Percentiles rank a stretch among this genome's conserved stretches.
Conservation (phyloP, 495 filamentous ascomycete species). For the Neohortaea acidophila region DNA sequence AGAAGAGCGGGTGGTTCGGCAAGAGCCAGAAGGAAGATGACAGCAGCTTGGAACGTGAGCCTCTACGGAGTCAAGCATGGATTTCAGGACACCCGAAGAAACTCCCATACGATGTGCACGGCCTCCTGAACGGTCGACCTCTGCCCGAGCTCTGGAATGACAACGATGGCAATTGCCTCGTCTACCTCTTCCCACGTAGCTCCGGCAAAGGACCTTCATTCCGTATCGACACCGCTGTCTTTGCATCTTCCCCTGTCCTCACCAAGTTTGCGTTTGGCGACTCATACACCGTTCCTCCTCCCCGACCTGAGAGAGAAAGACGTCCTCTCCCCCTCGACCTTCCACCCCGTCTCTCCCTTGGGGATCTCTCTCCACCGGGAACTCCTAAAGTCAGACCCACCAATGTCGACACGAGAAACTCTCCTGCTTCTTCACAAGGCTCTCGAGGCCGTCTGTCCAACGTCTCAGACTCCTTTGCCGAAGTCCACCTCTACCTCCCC, state of each 20-base stretch:
- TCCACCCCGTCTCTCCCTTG: slow-evolving; percentile 3
- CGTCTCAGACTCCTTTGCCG: slow-evolving; percentile 23
- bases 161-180: slow-evolving; percentile 52
- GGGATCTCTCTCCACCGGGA: slow-evolving; percentile 23
- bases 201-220: slow-evolving; percentile 59
- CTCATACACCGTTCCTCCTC: slow-evolving; percentile 15
- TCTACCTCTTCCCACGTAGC: slow-evolving; percentile 64
- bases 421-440: slow-evolving; percentile 15
- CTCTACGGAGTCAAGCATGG: slow-evolving; percentile 20
- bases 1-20: slow-evolving; percentile 17
- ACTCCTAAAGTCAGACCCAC: slow-evolving; percentile 8
- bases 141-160: slow-evolving; percentile 84
- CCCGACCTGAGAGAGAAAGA: slow-evolving; percentile 1
- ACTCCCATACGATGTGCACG: slow-evolving; percentile 11
- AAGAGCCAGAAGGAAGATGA: slow-evolving; percentile 11
- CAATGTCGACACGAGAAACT: slow-evolving; percentile 12
- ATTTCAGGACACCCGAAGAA: slow-evolving; percentile 16
- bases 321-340: too few relatives aligned
- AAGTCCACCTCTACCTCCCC: slow-evolving; percentile 59
- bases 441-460: slow-evolving; percentile 25
- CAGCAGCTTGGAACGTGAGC: slow-evolving; percentile 4
- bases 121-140: slow-evolving; percentile 28
- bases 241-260: slow-evolving; percentile 55
- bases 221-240: slow-evolving; percentile 53
- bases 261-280: slow-evolving; percentile 52